A percentile compares a stretch with the other conserved stretches of the same genome.
Evolutionary conservation across 2,329 filamentous ascomycete genomes (phyloP).

Genomic region (Pestalotiopsis sp.): DNA sequence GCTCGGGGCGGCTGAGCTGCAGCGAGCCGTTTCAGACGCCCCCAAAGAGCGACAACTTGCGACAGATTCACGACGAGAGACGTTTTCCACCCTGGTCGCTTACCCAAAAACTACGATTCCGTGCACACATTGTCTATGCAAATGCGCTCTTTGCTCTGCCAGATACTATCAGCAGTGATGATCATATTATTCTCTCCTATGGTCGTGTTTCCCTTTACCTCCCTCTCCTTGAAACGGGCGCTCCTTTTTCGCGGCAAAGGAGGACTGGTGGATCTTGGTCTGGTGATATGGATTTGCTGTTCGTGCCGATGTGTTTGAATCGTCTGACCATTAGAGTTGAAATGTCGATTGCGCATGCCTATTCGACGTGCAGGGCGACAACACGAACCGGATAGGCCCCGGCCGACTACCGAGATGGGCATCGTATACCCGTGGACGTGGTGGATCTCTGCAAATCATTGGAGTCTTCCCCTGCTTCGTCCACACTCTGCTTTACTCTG

Average conservation of each 20-base stretch:
- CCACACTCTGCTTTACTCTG: no score
- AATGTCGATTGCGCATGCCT: neutral
- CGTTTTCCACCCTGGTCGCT: slow-evolving; percentile 1
- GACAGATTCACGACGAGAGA: slow-evolving; percentile 8
- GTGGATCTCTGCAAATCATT: neutral
- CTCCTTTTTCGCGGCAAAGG: neutral
- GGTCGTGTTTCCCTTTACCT: neutral
- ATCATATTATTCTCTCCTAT: neutral
- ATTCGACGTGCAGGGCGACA: slow-evolving; percentile 2
- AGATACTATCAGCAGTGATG: neutral
- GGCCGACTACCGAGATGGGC: neutral
- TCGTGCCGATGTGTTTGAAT: neutral
- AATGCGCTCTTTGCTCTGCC: neutral
- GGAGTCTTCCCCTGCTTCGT: neutral
- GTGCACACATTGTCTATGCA: neutral
- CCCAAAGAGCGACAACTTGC: slow-evolving; percentile 5
- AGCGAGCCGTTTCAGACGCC: neutral
- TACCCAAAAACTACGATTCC: neutral
- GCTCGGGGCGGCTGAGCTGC: slow-evolving; percentile 4
- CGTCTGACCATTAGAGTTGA: neutral
- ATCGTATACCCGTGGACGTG: neutral
- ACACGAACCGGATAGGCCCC: neutral
- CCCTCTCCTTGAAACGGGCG: slow-evolving; percentile 8
- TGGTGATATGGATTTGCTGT: neutral
- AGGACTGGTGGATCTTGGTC: neutral